Percentiles rank a stretch among this genome's conserved stretches.
These are phyloP conservation scores for Apiotrichum sp. DNA, from an alignment of 1,284 basidiomycete genomes.

Conservation along the genomic window DNA sequence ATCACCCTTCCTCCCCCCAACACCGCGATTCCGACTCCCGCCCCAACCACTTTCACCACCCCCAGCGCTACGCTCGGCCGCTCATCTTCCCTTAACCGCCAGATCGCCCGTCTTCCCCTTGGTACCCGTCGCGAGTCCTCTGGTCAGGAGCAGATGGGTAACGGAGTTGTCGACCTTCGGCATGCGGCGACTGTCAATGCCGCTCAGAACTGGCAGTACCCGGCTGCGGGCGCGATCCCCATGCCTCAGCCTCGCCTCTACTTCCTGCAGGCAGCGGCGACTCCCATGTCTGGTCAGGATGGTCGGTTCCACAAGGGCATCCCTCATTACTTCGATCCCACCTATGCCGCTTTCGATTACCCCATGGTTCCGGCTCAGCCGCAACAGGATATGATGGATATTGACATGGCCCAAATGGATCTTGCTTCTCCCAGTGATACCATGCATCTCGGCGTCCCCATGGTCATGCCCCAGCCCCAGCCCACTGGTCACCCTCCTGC, in stretches of 20 bases:
- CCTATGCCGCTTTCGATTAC: constrained; percentile 4
- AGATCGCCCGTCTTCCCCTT: constrained; percentile 27
- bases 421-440: constrained; percentile 9
- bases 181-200: constrained; percentile 21
- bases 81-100: constrained; percentile 35
- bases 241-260: constrained; percentile 29
- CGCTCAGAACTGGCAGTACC: constrained; percentile 9
- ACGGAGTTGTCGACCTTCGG: constrained; percentile 16
- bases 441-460: background rate
- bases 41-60: background rate
- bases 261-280: constrained; percentile 40
- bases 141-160: constrained; percentile 19
- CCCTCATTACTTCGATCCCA: constrained; percentile 28
- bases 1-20: constrained; percentile 1
- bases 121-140: constrained; percentile 24
- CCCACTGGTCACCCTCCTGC: constrained; percentile 7
- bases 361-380: background rate
- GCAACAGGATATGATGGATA: constrained; percentile 8
- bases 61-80: constrained; percentile 11
- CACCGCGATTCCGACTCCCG: constrained; percentile 10
- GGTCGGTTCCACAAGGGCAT: constrained; percentile 40
- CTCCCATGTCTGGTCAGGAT: constrained; percentile 36
- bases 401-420: constrained; percentile 9
- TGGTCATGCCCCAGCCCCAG: background rate
- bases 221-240: background rate